These are phyloP conservation scores for Novymonas esmeraldas DNA, from an alignment of 208 protist species.

Conservation along the genomic window DNA sequence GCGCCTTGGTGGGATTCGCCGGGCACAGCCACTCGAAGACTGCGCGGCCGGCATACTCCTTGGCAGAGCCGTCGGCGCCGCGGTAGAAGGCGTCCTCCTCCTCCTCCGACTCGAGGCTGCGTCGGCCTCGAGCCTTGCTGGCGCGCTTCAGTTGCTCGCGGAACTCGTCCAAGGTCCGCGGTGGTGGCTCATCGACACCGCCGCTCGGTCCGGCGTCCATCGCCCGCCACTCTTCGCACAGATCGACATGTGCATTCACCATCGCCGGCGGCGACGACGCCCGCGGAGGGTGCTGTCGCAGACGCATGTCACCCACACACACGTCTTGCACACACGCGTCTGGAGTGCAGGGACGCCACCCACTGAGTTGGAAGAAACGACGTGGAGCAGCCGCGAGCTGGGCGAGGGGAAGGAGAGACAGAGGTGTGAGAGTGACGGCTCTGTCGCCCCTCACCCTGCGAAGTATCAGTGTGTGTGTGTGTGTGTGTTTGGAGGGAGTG, in stretches of 20 bases:
- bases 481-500: no score
- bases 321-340: background rate
- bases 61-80: background rate
- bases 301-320: background rate
- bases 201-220: background rate
- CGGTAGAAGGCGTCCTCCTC: constrained; percentile 59
- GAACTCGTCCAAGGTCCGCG: constrained; percentile 33
- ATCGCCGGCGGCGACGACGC: background rate
- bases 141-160: constrained; percentile 16
- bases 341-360: background rate
- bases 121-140: constrained; percentile 7
- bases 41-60: constrained; percentile 24
- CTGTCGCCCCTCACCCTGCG: no score
- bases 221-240: constrained; percentile 22
- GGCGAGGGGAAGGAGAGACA: no score
- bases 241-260: constrained; percentile 11
- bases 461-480: no score
- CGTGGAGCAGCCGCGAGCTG: no score
- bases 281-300: background rate
- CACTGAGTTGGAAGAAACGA: no score
- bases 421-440: no score
- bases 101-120: constrained; percentile 44
- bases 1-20: constrained; percentile 44
- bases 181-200: background rate
- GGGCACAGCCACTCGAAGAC: constrained; percentile 62